These are phyloP conservation scores for Globisporangium viniferum DNA, from an alignment of 352 stramenopile species.

Conservation along the genomic window DNA sequence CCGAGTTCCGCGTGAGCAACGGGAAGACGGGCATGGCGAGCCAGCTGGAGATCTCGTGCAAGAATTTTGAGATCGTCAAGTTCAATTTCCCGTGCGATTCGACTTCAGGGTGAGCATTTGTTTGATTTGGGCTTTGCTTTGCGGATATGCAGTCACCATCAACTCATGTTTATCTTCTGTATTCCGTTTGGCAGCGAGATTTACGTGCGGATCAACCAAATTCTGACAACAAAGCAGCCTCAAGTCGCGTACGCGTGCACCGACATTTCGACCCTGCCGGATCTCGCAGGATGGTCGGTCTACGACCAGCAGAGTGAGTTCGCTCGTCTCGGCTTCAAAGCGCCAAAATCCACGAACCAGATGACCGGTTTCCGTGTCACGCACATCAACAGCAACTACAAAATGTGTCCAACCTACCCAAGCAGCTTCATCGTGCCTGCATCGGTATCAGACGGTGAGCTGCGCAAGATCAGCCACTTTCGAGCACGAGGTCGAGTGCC, in stretches of 20 bases:
- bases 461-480: constrained; percentile 88
- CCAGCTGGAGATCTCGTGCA: constrained; percentile 81
- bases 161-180: neutral
- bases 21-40: constrained; percentile 46
- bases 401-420: constrained; percentile 81
- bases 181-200: constrained; percentile 30
- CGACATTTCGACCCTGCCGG: constrained; percentile 29
- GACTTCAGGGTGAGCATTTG: constrained; percentile 39
- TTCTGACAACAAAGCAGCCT: constrained; percentile 45
- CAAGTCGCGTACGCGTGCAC: constrained; percentile 52
- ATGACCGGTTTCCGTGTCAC: constrained; percentile 64
- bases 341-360: constrained; percentile 30
- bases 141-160: too few species aligned
- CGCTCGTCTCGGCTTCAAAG: constrained; percentile 47
- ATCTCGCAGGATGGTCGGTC: constrained; percentile 49
- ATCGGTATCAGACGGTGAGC: constrained; percentile 88
- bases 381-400: constrained; percentile 73
- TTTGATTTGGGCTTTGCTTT: neutral
- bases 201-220: constrained; percentile 65
- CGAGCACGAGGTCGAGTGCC: constrained; percentile 91
- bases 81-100: constrained; percentile 71
- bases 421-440: constrained; percentile 87
- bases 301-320: constrained; percentile 65
- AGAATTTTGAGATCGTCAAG: constrained; percentile 83
- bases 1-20: constrained; percentile 42